phyloP scores from a whole-genome alignment of 371 early-diverging fungal species.

The Mucor irregularis region DNA sequence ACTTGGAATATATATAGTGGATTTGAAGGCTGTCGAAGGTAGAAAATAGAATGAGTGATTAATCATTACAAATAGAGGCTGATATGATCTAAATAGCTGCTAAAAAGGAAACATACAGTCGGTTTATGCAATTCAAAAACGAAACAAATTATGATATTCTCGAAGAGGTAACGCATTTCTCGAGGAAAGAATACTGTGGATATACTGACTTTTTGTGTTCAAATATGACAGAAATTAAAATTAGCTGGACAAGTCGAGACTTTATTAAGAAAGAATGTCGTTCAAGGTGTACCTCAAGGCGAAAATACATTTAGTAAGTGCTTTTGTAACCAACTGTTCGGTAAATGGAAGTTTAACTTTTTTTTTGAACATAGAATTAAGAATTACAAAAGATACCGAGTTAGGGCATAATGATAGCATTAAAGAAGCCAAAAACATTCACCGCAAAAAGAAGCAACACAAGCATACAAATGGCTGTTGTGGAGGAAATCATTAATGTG shows the following conservation, averaged over 20 bases:
- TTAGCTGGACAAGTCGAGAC: slow-evolving; percentile 40
- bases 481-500: slow-evolving; percentile 19
- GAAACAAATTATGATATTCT: slow-evolving; percentile 44
- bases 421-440: slow-evolving; percentile 38
- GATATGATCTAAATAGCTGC: slow-evolving; percentile 28
- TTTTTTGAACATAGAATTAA: slow-evolving; percentile 28
- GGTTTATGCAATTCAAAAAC: slow-evolving; percentile 47
- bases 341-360: not conserved
- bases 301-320: slow-evolving; percentile 35
- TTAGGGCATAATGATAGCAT: slow-evolving; percentile 51
- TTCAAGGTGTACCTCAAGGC: slow-evolving; percentile 39
- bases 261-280: slow-evolving; percentile 40
- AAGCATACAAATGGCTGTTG: slow-evolving; percentile 22
- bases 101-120: slow-evolving; percentile 39
- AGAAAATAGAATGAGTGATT: not conserved
- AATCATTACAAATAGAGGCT: not conserved
- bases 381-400: slow-evolving; percentile 48
- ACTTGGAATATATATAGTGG: slow-evolving; percentile 22
- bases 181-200: not conserved
- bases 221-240: slow-evolving; percentile 33
- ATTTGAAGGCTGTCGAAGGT: slow-evolving; percentile 38
- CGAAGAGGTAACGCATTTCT: slow-evolving; percentile 39
- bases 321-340: no score
- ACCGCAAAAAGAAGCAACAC: slow-evolving; percentile 31
- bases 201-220: not conserved